Percentiles rank a stretch among this genome's conserved stretches.
These are phyloP conservation scores for Trametes sp. DNA, from an alignment of 1,284 basidiomycete species.

Conservation along the genomic window DNA sequence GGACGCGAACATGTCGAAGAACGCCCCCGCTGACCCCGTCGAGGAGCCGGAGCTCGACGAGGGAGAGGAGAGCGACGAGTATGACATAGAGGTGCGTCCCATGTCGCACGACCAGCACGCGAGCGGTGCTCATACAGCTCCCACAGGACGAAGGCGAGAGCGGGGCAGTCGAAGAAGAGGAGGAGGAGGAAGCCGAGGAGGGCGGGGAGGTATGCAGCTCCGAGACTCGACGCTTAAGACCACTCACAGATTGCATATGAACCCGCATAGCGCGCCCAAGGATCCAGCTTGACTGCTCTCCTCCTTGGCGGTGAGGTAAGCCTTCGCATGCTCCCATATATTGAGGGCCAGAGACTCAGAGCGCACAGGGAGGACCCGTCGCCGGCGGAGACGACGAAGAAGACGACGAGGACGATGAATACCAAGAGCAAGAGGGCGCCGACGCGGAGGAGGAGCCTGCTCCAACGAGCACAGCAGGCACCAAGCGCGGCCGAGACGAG, in stretches of 20 bases:
- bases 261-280: constrained; percentile 25
- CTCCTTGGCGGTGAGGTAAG: constrained; percentile 35
- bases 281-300: constrained; percentile 37
- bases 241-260: background rate
- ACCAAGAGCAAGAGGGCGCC: constrained; percentile 42
- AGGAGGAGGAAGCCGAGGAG: constrained; percentile 35
- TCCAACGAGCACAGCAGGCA: constrained; percentile 34
- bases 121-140: background rate
- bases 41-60: constrained; percentile 32
- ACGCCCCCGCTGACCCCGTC: constrained; percentile 23
- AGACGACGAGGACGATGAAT: constrained; percentile 48
- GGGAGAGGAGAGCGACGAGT: constrained; percentile 42
- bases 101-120: background rate
- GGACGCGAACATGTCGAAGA: constrained; percentile 27
- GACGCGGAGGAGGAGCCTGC: constrained; percentile 35
- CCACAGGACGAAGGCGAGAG: constrained; percentile 32
- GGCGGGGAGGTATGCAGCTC: constrained; percentile 16
- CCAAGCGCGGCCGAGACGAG: constrained; percentile 49
- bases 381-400: constrained; percentile 36
- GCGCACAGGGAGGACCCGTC: constrained; percentile 9
- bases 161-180: constrained; percentile 34
- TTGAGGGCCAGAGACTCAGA: background rate
- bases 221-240: background rate
- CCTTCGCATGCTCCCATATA: no score
- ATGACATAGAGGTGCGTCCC: constrained; percentile 37